Evolutionary conservation across 1,139 yeast species (phyloP), one percentile per base, ranked within the genome.

Genomic region (Geotrichum phurueaensis): DNA sequence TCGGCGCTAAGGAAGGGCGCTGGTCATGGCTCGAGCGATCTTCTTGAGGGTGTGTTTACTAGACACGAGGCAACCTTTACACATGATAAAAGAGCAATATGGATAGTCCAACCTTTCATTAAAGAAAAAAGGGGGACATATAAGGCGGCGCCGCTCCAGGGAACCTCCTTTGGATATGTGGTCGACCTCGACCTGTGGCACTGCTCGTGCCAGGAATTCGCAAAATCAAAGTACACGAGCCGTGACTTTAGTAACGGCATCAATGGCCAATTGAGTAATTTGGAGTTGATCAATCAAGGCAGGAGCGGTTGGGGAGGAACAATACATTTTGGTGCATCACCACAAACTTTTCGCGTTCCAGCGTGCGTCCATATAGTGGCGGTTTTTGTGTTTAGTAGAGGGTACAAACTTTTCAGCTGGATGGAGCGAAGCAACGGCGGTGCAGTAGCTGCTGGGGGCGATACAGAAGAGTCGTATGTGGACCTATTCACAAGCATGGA

Each of bases 131-230:
- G 47, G 27, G 58, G 58, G 2, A 23, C 36, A 3, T 59, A 59
- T 23, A 36, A 47, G 15, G 47, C 58, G 18, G 23, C 54, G n/a
- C 56, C 57, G 31, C 29, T 54, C 23, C 54, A 51, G 13, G 58
- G 61, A 10, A 45, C 61, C 12, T 51, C 53, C 3, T 50, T 49
- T 47, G 61, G 58, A 18, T 47, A 59, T 48, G 13, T 59, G 54
- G 58, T 59, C 10, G 61, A 59, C 36, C 36, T 59, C 39, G 53
- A 54, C 9, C 51, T 53, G 33, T 59, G 61, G 61, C 53, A 59
- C 36, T 59, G 61, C 49, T 51, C 55, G 3, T 59, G 61, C 31
- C 58, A 54, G 51, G 61, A 59, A 48, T 59, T 55, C 48, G 39
- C 56, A 23, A 59, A 59, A 49, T 51, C 61, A 36, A 54, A 55